A percentile compares a stretch with the other conserved stretches of the same genome.
Evolutionary conservation across 305 asterid genomes (phyloP).

Genomic region (Fraxinus paxiana): DNA sequence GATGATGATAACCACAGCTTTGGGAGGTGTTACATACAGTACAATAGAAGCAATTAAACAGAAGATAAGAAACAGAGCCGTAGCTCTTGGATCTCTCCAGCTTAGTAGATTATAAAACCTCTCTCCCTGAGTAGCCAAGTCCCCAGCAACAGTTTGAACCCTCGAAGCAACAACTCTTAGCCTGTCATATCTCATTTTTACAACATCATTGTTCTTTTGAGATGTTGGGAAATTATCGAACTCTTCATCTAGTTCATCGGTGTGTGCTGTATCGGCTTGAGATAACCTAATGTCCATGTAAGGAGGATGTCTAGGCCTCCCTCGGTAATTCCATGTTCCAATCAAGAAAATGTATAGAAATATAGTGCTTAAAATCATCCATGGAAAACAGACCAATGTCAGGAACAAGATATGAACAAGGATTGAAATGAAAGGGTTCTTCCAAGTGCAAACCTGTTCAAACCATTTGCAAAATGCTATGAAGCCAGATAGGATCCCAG

Average conservation of each 20-base stretch:
- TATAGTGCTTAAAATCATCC: conserved; percentile 45
- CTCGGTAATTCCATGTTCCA: conserved; percentile 56
- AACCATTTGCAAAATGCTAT: conserved; percentile 40
- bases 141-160: conserved; percentile 67
- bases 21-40: conserved; percentile 44
- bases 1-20: conserved; percentile 26
- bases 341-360: conserved; percentile 48
- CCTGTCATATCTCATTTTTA: conserved; percentile 69
- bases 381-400: conserved; percentile 50
- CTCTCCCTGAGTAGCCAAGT: conserved; percentile 81
- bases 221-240: conserved; percentile 71
- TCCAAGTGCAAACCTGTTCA: conserved; percentile 52
- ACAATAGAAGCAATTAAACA: conserved; percentile 49
- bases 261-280: conserved; percentile 53
- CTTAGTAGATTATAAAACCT: conserved; percentile 58
- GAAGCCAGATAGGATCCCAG: conserved; percentile 39
- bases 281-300: conserved; percentile 76
- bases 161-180: conserved; percentile 61
- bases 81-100: conserved; percentile 91
- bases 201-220: conserved; percentile 36
- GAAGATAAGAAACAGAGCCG: conserved; percentile 61
- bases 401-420: conserved; percentile 51
- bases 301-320: conserved; percentile 69
- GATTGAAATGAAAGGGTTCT: conserved; percentile 42
- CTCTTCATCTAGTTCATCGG: conserved; percentile 75